Evolutionary conservation across 345 rosid genomes (phyloP).

Genomic region (Hypericum perforatum): DNA sequence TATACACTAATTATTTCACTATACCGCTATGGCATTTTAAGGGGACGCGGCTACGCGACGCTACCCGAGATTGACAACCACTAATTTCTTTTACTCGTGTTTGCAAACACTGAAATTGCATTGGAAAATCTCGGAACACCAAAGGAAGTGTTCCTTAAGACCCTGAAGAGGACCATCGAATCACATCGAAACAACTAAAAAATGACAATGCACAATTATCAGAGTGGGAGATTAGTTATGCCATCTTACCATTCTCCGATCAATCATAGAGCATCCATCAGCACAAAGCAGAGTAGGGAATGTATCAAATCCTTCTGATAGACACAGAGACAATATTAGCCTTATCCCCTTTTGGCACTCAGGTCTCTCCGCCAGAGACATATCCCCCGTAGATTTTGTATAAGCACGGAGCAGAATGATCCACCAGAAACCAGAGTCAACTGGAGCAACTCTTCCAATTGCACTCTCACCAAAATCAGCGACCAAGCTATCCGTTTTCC

Average conservation of each 20-base stretch:
- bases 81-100: too few species aligned
- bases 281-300: slow-evolving; percentile 85
- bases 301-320: slow-evolving; percentile 79
- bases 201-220: too few species aligned
- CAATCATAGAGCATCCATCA: slow-evolving; percentile 82
- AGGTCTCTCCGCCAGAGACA: slow-evolving; percentile 46
- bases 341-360: slow-evolving; percentile 79
- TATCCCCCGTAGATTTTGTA: slow-evolving; percentile 67
- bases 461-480: slow-evolving; percentile 87
- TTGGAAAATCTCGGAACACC: too few species aligned
- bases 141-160: too few species aligned
- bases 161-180: too few species aligned
- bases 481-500: slow-evolving; percentile 48
- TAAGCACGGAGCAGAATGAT: slow-evolving; percentile 78
- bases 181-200: too few species aligned
- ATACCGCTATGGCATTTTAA: too few species aligned
- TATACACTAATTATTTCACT: too few species aligned
- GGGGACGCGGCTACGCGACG: too few species aligned
- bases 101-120: too few species aligned
- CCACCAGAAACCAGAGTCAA: slow-evolving; percentile 91
- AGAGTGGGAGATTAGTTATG: background rate
- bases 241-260: slow-evolving; percentile 66
- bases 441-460: slow-evolving; percentile 82
- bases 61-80: too few species aligned
- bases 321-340: slow-evolving; percentile 61